Evolutionary conservation across 2,329 filamentous ascomycete species (phyloP).

Genomic region (Microcera coccophila): DNA sequence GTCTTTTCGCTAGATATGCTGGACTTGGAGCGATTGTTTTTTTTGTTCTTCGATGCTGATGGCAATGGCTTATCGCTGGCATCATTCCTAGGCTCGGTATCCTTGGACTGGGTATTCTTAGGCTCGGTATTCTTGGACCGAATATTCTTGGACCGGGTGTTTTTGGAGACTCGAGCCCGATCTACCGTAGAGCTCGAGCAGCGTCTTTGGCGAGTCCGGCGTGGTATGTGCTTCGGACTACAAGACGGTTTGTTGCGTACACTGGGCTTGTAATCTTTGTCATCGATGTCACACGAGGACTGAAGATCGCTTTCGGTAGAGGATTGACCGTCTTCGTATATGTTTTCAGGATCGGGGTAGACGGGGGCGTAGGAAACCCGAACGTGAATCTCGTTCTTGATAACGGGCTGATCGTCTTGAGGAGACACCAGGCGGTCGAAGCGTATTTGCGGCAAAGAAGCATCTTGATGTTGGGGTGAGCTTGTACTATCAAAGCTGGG

Average conservation of each 20-base stretch:
- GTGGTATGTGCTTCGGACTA: slow-evolving; percentile 5
- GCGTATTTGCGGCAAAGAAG: background rate
- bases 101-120: too few species aligned
- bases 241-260: slow-evolving; percentile 3
- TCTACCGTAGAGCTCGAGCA: background rate
- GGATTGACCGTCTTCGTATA: background rate
- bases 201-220: slow-evolving; percentile 13
- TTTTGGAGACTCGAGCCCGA: too few species aligned
- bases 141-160: too few species aligned
- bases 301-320: background rate
- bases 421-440: background rate
- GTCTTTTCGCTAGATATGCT: too few species aligned
- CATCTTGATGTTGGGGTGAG: background rate
- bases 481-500: slow-evolving; percentile 3
- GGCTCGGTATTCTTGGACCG: too few species aligned
- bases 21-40: too few species aligned
- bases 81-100: too few species aligned
- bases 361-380: background rate
- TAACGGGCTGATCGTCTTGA: background rate
- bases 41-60: too few species aligned
- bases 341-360: slow-evolving; percentile 14
- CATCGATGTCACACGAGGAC: background rate
- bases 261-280: slow-evolving; percentile 7
- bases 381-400: background rate
- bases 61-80: too few species aligned